Conservation (phyloP, 2,329 filamentous ascomycete species). For the Sclerotinia minor region DNA sequence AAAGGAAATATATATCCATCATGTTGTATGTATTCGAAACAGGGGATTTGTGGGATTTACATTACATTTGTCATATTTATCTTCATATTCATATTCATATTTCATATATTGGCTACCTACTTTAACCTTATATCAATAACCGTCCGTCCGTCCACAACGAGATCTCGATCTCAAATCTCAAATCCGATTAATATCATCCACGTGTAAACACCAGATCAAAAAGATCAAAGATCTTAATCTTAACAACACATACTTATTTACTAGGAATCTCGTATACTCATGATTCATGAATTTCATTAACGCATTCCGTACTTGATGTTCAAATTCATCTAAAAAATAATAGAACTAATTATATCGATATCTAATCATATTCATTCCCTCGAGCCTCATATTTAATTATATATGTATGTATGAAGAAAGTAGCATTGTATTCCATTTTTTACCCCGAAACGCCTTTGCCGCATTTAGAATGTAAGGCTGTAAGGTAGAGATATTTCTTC, state of each 20-base stretch:
- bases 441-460: neutral
- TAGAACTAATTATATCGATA: neutral
- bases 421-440: neutral
- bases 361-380: neutral
- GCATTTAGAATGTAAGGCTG: neutral
- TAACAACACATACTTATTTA: neutral
- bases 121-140: no score
- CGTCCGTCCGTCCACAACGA: neutral
- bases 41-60: neutral
- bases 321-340: neutral
- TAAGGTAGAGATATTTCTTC: no score
- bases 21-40: neutral
- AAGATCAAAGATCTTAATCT: neutral
- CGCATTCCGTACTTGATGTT: neutral
- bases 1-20: neutral
- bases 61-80: no score
- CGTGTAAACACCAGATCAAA: constrained; percentile 9
- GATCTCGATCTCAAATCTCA: neutral
- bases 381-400: neutral
- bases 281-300: neutral
- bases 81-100: neutral
- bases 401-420: no score
- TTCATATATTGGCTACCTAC: neutral
- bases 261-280: neutral
- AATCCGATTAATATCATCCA: neutral